Percentiles rank a stretch among this genome's conserved stretches.
phyloP scores from a whole-genome alignment of 306 rosid species.

The Vicia faba region DNA sequence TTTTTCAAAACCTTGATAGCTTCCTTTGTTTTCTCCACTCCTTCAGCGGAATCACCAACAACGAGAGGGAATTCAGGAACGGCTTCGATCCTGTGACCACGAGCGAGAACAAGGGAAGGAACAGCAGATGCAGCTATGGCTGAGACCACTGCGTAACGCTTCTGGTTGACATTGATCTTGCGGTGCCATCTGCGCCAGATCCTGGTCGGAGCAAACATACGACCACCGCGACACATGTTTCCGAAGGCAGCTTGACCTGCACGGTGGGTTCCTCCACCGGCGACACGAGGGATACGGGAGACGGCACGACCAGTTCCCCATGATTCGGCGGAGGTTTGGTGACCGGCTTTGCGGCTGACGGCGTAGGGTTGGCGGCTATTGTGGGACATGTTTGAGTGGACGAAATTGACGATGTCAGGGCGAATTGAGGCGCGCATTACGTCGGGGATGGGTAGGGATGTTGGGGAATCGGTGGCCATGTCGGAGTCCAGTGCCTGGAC shows the following conservation, averaged over 20 bases:
- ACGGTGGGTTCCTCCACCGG: constrained; percentile 15
- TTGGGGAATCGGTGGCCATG: not conserved
- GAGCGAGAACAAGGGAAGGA: constrained; percentile 65
- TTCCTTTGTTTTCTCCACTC: constrained; percentile 52
- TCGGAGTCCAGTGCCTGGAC: not conserved
- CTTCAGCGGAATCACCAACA: constrained; percentile 61
- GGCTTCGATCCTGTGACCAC: constrained; percentile 51
- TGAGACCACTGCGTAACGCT: constrained; percentile 70
- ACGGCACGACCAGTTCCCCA: constrained; percentile 24
- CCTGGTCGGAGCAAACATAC: constrained; percentile 20
- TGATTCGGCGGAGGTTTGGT: constrained; percentile 22
- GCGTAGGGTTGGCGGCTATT: constrained; percentile 19
- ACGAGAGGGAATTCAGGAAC: constrained; percentile 74
- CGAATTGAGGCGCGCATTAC: constrained; percentile 21
- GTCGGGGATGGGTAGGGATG: not conserved
- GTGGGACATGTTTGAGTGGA: constrained; percentile 16
- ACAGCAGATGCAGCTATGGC: constrained; percentile 79
- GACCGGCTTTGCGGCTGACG: not conserved
- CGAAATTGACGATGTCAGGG: constrained; percentile 9
- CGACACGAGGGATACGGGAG: constrained; percentile 17
- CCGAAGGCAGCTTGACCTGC: constrained; percentile 18
- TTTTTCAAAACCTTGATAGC: constrained; percentile 5
- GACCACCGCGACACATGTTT: constrained; percentile 22
- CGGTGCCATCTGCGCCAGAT: constrained; percentile 89
- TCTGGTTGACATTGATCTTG: constrained; percentile 67